These are phyloP conservation scores for Russula foetens DNA, from an alignment of 768 basidiomycete species.

Conservation along the genomic window DNA sequence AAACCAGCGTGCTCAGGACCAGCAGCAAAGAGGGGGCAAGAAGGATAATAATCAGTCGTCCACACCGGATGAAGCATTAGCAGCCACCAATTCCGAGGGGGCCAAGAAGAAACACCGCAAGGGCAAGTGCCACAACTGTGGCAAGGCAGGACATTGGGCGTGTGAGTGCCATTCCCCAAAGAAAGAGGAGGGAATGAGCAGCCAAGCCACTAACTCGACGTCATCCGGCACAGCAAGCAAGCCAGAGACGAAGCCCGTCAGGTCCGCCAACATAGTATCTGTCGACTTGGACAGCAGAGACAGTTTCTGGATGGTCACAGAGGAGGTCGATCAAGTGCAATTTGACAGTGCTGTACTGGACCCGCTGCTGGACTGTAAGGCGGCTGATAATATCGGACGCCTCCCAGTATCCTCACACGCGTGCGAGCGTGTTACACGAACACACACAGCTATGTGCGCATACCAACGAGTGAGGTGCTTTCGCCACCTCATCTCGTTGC, in stretches of 20 bases:
- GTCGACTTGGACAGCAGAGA: neutral
- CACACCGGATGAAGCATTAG: neutral
- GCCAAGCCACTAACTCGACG: neutral
- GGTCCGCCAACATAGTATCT: neutral
- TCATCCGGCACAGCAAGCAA: neutral
- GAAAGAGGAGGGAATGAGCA: neutral
- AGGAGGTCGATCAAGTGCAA: neutral
- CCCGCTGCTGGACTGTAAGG: neutral
- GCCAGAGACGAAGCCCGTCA: neutral
- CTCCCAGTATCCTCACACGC: too few relatives aligned
- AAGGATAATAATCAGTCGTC: too few relatives aligned
- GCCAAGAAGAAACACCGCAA: constrained; percentile 1
- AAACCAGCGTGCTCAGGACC: neutral
- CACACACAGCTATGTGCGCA: too few relatives aligned
- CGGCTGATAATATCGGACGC: too few relatives aligned
- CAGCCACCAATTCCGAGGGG: neutral
- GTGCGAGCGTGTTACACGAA: too few relatives aligned
- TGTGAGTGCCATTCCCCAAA: neutral
- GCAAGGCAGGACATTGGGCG: neutral
- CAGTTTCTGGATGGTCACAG: neutral
- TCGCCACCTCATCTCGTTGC: too few relatives aligned
- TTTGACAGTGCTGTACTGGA: neutral
- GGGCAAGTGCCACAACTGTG: neutral
- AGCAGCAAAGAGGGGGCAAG: neutral
- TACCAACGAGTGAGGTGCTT: too few relatives aligned